Base-by-base conservation (phyloP, 768 basidiomycete genomes). In the Naganishia vaughanmartiniae region DNA sequence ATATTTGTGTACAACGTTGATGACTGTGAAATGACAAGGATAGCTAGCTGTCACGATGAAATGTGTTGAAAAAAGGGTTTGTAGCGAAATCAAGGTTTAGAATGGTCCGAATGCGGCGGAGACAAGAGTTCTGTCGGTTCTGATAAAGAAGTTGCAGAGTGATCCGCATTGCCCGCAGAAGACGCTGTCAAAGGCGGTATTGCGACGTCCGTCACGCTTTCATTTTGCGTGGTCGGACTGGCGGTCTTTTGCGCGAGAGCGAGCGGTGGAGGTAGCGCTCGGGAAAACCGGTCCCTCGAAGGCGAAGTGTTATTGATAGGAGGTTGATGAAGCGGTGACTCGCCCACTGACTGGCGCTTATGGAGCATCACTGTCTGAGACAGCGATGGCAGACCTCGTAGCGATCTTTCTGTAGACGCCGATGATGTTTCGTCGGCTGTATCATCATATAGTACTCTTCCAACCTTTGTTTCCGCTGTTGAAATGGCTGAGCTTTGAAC, bases 21-120 rank as follows among this genome's bases (percentile, higher is more conserved):
- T 63, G 30, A 26, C 26, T 63, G 12, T 14, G 15, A 45, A 2
- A 7, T 51, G 48, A 26, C 31, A 33, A 63, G 39, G 34, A 56
- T 34, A 60, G 39, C 21, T 57, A 57, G 24, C 6, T 24, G 21
- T 24, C 28, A 60, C n/a, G 39, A 45, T 45, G n/a, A 26, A n/a
- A 45, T 14, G 39, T 45, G 42, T 42, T 42, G 11, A 45, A 33
- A 34, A 58, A 10, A 30, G n/a, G n/a, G n/a, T n/a, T n/a, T n/a
- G n/a, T 24, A 63, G 60, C 60, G 60, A 63, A 63, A 63, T 63
- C 60, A 45, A 63, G 60, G 60, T 63, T 63, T 42, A 30, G 42
- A 63, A 63, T 26, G 3, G 24, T 63, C 60, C 60, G 60, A 45
- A 45, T 42, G 15, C 10, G 36, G 60, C 24, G 60, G 60, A 10